phyloP scores from a whole-genome alignment of 2,329 filamentous ascomycete genomes.

The Ascochyta viciae-villosae region DNA sequence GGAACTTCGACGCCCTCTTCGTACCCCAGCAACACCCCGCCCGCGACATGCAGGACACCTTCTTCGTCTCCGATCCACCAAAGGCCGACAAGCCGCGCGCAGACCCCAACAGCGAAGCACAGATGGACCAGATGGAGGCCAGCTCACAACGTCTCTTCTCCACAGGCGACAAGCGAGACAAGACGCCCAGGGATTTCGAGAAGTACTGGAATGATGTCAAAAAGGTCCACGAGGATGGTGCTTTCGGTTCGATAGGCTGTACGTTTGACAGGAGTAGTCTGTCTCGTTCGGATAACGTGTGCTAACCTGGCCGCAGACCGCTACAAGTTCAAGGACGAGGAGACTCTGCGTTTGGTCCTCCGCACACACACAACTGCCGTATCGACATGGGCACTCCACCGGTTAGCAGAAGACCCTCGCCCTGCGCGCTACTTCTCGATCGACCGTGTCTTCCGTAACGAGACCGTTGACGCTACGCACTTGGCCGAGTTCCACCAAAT shows the following conservation, averaged over 20 bases:
- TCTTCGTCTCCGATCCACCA: conserved; percentile 93
- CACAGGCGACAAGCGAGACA: conserved; percentile 60
- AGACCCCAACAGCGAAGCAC: conserved; percentile 58
- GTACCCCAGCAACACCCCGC: conserved; percentile 98
- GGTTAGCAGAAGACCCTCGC: conserved; percentile 81
- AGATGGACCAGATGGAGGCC: conserved; percentile 58
- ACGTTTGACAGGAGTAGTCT: not conserved
- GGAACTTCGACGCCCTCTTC: conserved; percentile 98
- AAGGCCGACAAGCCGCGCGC: conserved; percentile 71
- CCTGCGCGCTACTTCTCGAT: conserved; percentile 98
- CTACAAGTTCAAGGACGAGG: conserved; percentile 89
- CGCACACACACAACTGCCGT: conserved; percentile 96
- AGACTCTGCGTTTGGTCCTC: conserved; percentile 85
- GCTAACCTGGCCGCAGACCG: conserved; percentile 60
- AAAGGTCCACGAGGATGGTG: conserved; percentile 86
- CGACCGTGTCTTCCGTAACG: conserved; percentile 97
- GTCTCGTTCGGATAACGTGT: too few relatives aligned
- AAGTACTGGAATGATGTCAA: conserved; percentile 88
- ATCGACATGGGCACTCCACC: conserved; percentile 88
- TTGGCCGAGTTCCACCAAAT: conserved; percentile 98
- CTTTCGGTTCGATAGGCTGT: conserved; percentile 90
- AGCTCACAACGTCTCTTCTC: conserved; percentile 61
- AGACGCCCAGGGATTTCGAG: conserved; percentile 70
- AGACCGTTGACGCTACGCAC: conserved; percentile 96
- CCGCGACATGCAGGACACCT: conserved; percentile 96